Conservation (phyloP, 106 monocot genomes). For the Acanthochlamys bracteata region DNA sequence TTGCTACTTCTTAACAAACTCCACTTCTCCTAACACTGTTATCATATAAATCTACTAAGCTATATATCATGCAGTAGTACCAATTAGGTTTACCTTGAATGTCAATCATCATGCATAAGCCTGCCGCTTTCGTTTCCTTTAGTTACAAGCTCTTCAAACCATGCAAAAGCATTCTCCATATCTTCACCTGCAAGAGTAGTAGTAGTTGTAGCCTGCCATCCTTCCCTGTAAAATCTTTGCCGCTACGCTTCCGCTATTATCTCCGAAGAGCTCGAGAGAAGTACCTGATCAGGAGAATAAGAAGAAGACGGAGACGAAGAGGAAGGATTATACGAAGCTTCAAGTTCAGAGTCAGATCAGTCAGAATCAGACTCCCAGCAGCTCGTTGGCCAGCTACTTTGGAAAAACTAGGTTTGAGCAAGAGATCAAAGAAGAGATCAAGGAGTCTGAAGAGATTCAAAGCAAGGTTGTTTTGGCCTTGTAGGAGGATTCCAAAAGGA, state of each 20-base stretch:
- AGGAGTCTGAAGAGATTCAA: background rate
- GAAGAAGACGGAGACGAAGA: no score
- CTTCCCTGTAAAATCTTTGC: background rate
- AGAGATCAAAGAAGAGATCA: background rate
- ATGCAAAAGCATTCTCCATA: constrained; percentile 23
- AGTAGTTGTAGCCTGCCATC: background rate
- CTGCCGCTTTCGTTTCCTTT: constrained; percentile 14
- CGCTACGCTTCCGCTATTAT: background rate
- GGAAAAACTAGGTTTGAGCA: background rate
- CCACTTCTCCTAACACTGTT: background rate
- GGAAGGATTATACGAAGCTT: no score
- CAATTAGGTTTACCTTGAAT: no score
- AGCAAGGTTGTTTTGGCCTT: background rate
- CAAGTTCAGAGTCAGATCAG: no score
- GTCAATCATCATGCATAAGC: constrained; percentile 3
- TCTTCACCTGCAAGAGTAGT: constrained; percentile 13
- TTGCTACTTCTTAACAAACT: background rate
- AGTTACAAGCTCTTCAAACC: constrained; percentile 21
- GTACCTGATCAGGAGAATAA: no score
- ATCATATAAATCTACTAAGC: no score
- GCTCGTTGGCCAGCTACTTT: no score
- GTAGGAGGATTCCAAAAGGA: background rate
- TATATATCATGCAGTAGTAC: background rate
- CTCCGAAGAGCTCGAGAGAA: background rate
- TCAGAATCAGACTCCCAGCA: no score